Base-by-base conservation (phyloP, 1,284 basidiomycete genomes). In the Vanrija humicola region DNA sequence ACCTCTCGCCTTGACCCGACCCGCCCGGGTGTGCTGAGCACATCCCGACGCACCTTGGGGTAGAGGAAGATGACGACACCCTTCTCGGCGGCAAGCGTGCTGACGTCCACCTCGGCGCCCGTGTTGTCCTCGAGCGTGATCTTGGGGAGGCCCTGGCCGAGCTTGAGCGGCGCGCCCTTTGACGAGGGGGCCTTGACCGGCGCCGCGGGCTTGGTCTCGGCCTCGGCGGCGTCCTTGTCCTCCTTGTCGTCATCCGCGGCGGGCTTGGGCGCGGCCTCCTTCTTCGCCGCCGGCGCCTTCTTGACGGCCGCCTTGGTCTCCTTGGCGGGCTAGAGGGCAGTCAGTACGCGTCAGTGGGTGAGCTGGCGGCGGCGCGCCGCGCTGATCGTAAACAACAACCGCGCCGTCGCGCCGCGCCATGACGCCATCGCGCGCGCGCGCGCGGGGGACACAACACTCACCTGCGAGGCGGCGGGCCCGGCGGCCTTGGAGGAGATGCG, bases 41-140 rank as follows among this genome's bases (percentile, higher is more conserved):
- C 19, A 19, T 3, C 5, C 16, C 8, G 12, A 59, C 65, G 56
- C 55, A 76, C 72, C 66, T 75, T 77, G 26, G 78, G 78, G 65
- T 79, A 79, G 26, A 91, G 78, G 80, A 95, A 94, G 59, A 95
- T 73, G 29, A 95, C 83, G 6, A 89, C 82, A 1, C 90, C 90
- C 67, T 85, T 84, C 59, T 89, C 85, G 15, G 78, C 78, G 9
- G 66, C 65, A 28, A 75, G 50, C 7, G 50, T 62, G n/a, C 61
- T 56, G 18, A 79, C 65, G 48, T 77, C 67, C n/a, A 79, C 72
- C 10, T 77, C 74, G 42, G 70, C 59, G 29, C 69, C 77, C 23
- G 67, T 66, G 59, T 79, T 67, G 72, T 89, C 87, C 77, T 90
- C 86, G 58, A 97, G 78, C 3, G 79, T 83, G 58, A 94, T 68